Evolutionary conservation across 2,329 filamentous ascomycete species (phyloP).

Genomic region (Neophaeococcomyces aloes): DNA sequence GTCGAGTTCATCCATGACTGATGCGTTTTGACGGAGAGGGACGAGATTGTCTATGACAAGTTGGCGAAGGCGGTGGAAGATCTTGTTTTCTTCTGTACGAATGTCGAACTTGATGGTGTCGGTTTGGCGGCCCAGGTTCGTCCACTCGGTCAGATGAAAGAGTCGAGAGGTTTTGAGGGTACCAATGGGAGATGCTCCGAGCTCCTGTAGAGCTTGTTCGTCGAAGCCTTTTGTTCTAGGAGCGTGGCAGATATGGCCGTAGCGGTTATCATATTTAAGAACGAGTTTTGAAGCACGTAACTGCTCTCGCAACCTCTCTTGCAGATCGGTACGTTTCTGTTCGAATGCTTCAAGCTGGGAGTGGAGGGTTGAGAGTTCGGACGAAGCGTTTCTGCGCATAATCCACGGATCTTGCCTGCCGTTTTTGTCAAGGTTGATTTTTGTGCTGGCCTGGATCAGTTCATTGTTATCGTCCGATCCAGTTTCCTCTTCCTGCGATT

Average conservation of each 20-base stretch:
- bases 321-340: constrained; percentile 51
- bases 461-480: constrained; percentile 62
- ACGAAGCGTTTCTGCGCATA: constrained; percentile 57
- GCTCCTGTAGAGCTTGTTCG: constrained; percentile 38
- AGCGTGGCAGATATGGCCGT: constrained; percentile 85
- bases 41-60: constrained; percentile 72
- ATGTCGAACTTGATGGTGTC: constrained; percentile 71
- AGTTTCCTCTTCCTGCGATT: constrained; percentile 58
- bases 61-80: constrained; percentile 65
- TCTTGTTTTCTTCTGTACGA: constrained; percentile 68
- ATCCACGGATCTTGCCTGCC: constrained; percentile 48
- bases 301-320: constrained; percentile 49
- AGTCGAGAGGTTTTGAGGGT: constrained; percentile 75
- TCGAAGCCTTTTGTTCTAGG: constrained; percentile 51
- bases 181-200: constrained; percentile 49
- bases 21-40: constrained; percentile 75
- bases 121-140: constrained; percentile 63
- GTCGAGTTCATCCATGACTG: constrained; percentile 88
- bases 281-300: constrained; percentile 57
- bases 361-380: constrained; percentile 57
- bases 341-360: constrained; percentile 50
- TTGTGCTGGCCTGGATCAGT: constrained; percentile 50
- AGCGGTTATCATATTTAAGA: constrained; percentile 73
- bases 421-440: constrained; percentile 22
- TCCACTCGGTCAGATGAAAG: constrained; percentile 79